Base-by-base conservation (phyloP, 495 filamentous ascomycete genomes). In the Filosporella fistucella region DNA sequence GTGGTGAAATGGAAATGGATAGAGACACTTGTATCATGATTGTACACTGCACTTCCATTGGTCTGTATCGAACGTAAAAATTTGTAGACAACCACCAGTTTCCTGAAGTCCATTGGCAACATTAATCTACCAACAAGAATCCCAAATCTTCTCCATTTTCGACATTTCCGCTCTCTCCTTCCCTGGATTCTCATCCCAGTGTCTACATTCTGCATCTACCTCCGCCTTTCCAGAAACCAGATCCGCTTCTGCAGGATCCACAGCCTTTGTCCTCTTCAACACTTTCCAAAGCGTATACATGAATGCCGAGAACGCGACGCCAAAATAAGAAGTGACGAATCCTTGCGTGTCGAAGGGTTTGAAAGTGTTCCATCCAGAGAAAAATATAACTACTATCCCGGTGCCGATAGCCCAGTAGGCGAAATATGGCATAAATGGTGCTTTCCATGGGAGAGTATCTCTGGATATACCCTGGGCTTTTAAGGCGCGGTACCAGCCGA, bases 181-280 rank as follows among this genome's bases (percentile, higher is more conserved):
- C 16, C 35, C 35, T 4, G 35, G 35, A 38, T 38, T 38, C 35
- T 38, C 35, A 21, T 38, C 35, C 35, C 35, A 38, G n/a, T 38
- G 35, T 13, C 35, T 38, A 21, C 35, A 38, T n/a, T 38, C 35
- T 6, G 14, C 64, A 64, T 84, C 81, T 26, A 84, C 56, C 47
- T 77, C 80, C 9, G 66, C 69, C 64, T 84, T 84, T 9, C 80
- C 80, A 18, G 69, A 79, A 56, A 65, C 71, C 14, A 85, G 67
- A 55, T 85, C 82, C 48, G 76, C 74, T 16, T 81, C 68, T 13
- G 55, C 61, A 1, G 44, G 10, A 14, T 25, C 20, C n/a, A 47
- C 38, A 22, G 20, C 17, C 26, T 18, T 46, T 12, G 36, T 22
- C 26, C 73, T 56, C 10, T 63, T 62, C 16, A 65, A 26, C 7